Evolutionary conservation across 768 basidiomycete genomes (phyloP).

Genomic region (Lentinula boryana): DNA sequence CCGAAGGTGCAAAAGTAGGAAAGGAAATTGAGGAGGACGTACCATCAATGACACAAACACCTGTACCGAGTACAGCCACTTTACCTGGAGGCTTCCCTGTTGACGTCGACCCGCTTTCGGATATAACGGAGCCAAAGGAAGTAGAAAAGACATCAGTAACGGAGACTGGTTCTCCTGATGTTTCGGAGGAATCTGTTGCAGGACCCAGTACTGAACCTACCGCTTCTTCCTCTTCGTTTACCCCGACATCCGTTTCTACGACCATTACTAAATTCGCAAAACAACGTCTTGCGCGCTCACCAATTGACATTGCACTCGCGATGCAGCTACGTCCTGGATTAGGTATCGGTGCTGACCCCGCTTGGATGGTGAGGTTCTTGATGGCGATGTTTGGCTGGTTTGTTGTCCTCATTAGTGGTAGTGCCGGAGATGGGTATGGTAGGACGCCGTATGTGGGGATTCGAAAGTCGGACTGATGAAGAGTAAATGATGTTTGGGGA

Average conservation of each 20-base stretch:
- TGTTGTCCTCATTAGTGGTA: constrained; percentile 47
- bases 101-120: constrained; percentile 2
- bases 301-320: constrained; percentile 64
- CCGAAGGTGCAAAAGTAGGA: background rate
- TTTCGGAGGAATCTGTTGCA: background rate
- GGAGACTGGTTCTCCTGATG: constrained; percentile 3
- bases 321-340: constrained; percentile 75
- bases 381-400: constrained; percentile 81
- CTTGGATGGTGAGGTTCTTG: constrained; percentile 75
- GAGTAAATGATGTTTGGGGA: background rate
- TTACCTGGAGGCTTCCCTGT: constrained; percentile 25
- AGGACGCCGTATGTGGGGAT: constrained; percentile 1
- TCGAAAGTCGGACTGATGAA: background rate
- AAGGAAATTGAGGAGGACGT: background rate
- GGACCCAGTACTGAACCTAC: background rate
- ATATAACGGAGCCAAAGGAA: background rate
- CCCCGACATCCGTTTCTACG: constrained; percentile 7
- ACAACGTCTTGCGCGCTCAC: constrained; percentile 28
- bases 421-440: constrained; percentile 12
- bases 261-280: constrained; percentile 9
- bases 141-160: background rate
- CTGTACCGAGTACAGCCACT: constrained; percentile 9
- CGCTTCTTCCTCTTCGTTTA: constrained; percentile 7
- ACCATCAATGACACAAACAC: background rate
- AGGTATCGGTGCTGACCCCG: constrained; percentile 65